Percentiles rank a stretch among this genome's conserved stretches.
Conservation (phyloP, 257 asterid species). For the Handroanthus guayacan region DNA sequence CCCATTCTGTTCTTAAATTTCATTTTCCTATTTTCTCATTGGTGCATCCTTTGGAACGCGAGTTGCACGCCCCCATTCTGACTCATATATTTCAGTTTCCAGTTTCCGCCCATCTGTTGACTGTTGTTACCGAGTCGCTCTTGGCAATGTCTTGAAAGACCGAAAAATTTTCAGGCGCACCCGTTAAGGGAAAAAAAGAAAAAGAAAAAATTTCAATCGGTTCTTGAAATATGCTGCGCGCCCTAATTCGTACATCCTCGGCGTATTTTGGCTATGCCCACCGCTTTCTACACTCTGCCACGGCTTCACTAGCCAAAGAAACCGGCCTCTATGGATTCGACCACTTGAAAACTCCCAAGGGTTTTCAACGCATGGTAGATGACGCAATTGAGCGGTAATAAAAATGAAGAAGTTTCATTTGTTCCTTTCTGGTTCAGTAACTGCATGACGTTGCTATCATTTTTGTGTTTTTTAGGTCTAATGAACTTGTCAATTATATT, state of each 20-base stretch:
- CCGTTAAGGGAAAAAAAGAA: too few species aligned
- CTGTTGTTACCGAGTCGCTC: not conserved
- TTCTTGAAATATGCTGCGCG: constrained; percentile 50
- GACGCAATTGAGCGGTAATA: constrained; percentile 87
- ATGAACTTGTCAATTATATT: constrained; percentile 73
- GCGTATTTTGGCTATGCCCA: constrained; percentile 40
- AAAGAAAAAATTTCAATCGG: not conserved
- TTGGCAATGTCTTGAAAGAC: not conserved
- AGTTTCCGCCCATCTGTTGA: not conserved
- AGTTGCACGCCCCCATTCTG: not conserved
- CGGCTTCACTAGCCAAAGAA: constrained; percentile 54
- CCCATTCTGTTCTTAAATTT: too few species aligned
- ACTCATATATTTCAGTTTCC: not conserved
- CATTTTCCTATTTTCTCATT: too few species aligned
- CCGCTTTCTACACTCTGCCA: constrained; percentile 51
- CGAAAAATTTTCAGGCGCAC: not conserved
- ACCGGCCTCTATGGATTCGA: constrained; percentile 89
- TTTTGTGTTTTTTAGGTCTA: constrained; percentile 59
- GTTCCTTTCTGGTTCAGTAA: not conserved
- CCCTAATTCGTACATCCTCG: constrained; percentile 50
- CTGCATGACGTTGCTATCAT: constrained; percentile 8
- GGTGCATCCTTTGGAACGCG: too few species aligned
- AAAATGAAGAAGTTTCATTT: not conserved
- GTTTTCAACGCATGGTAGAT: constrained; percentile 90
- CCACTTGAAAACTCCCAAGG: constrained; percentile 82